Base-by-base conservation (phyloP, 352 stramenopile species). In the Lagenidium giganteum region DNA sequence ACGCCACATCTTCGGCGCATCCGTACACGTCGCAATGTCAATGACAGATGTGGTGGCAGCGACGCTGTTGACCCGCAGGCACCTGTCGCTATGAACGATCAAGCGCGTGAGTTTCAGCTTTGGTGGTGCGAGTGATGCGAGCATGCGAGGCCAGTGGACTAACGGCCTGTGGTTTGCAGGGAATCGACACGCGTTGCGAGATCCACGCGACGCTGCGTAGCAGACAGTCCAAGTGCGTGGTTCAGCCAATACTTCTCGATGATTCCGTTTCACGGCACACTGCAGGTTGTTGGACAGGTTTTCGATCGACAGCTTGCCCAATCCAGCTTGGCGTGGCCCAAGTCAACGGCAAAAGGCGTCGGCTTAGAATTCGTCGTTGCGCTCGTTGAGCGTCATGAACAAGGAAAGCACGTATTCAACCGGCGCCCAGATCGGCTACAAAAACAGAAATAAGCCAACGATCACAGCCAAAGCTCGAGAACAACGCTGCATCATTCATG, bases 231-330 rank as follows among this genome's bases (percentile, higher is more conserved):
- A 61, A 18, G 61, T 56, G 8, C n/a, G 41, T 44, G 8, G 47
- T 87, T 23, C 44, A 83, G 57, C 31, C 70, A 70, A 22, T 87
- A 85, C 27, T 87, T 77, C 57, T 79, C 75, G 26, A 49, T 85
- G 6, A 73, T 87, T 33, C 75, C 75, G 26, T 69, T 83, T 26
- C 61, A 73, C 33, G 59, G 70, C 37, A 51, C 64, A 20, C 40
- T 86, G 22, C 47, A 70, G n/a, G n/a, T n/a, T 97, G 57, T 97
- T 97, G 54, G 83, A 84, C 20, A 99, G 67, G 62, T 99, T 99
- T 61, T 98, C 95, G 43, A 98, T 80, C 62, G 91, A 83, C 36
- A 99, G 95, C 75, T 99, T 99, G 34, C 88, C 94, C 28, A 99
- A 79, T 5, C 95, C 96, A 24, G 77, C 27, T 79, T 51, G 14